Evolutionary conservation across 2,329 filamentous ascomycete genomes (phyloP), one percentile per base, ranked within the genome.

Genomic region (Alternaria tenuissima): DNA sequence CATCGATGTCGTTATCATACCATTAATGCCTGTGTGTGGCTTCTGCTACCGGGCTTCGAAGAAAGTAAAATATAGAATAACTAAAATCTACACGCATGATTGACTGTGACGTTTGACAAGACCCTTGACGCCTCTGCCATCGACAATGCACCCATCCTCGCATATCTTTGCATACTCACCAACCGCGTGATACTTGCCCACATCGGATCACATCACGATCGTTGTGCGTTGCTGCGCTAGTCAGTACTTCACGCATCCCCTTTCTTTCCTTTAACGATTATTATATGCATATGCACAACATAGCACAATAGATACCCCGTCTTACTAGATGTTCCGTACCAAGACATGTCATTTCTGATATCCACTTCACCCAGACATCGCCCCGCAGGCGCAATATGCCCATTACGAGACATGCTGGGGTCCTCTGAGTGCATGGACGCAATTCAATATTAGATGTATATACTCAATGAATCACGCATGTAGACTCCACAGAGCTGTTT

Each of bases 1-100:
- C 34, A 36, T 24, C 32, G 5, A 38, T 36, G 32, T 49, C 22
- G 30, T 36, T 49, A 16, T n/a, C 9, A 36, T 26, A 24, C 36
- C 32, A 32, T 36, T 38, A 38, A 18, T 38, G 46, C 32, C 30
- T 9, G 32, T 16, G 30, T 4, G 32, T 49, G 3, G 46, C 30
- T 26, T 11, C 1, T 26, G 30, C 46, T n/a, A 12, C 46, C 14
- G 30, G 46, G 46, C 32, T 49, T n/a, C 18, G 26, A 49, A 36
- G 46, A 48, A 48, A 49, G 30, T 22, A 22, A 49, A 49, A 49
- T 36, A 49, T 38, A 49, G 5, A 49, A 38, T 38, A 36, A 49
- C 34, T 36, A 9, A 49, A 38, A 38, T 1, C 3, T 7, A 26
- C 32, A 9, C 9, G 20, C 32, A 7, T n/a, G 30, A 7, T 12